Conservation (phyloP, 257 asterid species). For the Solanum pimpinellifolium region DNA sequence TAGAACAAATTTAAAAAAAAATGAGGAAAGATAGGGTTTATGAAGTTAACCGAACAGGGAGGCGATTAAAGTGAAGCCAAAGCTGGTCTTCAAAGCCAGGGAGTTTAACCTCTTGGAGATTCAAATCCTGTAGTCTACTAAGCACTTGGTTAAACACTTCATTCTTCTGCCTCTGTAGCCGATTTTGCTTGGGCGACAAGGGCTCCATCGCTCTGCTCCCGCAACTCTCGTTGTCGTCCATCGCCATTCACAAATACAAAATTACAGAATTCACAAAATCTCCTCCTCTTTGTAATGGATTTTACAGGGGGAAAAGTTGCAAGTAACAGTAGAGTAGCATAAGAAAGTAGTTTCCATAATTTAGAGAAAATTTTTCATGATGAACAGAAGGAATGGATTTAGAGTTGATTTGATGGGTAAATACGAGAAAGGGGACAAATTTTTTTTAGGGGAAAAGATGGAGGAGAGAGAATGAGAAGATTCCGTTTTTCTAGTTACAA, state of each 20-base stretch:
- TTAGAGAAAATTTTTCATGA: background rate
- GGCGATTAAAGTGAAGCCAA: slow-evolving; percentile 46
- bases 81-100: slow-evolving; percentile 46
- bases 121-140: slow-evolving; percentile 29
- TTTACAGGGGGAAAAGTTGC: background rate
- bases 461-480: background rate
- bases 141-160: slow-evolving; percentile 34
- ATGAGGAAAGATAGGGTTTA: slow-evolving; percentile 7
- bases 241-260: slow-evolving; percentile 2
- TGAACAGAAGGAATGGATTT: background rate
- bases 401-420: background rate
- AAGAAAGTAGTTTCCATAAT: background rate
- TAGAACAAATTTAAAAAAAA: background rate
- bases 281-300: background rate
- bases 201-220: slow-evolving; percentile 36
- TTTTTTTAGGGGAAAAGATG: background rate
- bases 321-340: background rate
- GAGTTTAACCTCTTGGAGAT: slow-evolving; percentile 23
- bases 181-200: slow-evolving; percentile 25
- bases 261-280: background rate
- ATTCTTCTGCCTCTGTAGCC: slow-evolving; percentile 19
- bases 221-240: slow-evolving; percentile 38
- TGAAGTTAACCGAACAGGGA: slow-evolving; percentile 27
- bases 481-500: background rate
- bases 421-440: background rate